Percentiles rank a stretch among this genome's conserved stretches.
Evolutionary conservation across 2,329 filamentous ascomycete genomes (phyloP).

Genomic region (Arthroderma sp.): DNA sequence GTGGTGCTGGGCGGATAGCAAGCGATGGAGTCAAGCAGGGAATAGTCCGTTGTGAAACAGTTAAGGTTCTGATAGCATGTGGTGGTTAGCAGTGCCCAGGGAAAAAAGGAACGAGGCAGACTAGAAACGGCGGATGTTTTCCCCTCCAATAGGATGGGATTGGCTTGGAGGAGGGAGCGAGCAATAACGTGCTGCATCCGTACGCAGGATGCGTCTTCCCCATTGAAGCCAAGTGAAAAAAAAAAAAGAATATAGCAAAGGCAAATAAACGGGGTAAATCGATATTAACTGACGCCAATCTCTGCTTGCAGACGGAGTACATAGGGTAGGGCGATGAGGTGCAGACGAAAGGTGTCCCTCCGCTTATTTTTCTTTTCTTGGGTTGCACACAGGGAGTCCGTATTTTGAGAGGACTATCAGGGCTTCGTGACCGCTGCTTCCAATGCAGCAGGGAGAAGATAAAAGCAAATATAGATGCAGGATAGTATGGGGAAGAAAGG

Average conservation of each 20-base stretch:
- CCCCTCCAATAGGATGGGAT: background rate
- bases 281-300: background rate
- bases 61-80: slow-evolving; percentile 1
- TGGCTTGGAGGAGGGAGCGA: background rate
- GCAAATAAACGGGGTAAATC: background rate
- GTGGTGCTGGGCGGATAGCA: background rate
- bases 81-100: background rate
- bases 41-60: background rate
- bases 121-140: slow-evolving; percentile 2
- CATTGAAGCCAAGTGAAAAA: background rate
- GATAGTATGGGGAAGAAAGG: background rate
- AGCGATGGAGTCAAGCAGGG: background rate
- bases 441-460: background rate
- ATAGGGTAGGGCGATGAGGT: background rate
- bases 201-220: background rate
- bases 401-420: background rate
- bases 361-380: background rate
- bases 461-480: slow-evolving; percentile 2
- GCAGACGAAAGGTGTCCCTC: background rate
- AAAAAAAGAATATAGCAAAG: background rate
- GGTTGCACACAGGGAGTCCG: background rate
- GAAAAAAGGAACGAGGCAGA: background rate
- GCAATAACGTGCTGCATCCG: background rate
- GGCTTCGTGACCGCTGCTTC: background rate
- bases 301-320: background rate